A percentile compares a stretch with the other conserved stretches of the same genome.
These are phyloP conservation scores for Apium graveolens DNA, from an alignment of 129 eudicot genomes.

Conservation along the genomic window DNA sequence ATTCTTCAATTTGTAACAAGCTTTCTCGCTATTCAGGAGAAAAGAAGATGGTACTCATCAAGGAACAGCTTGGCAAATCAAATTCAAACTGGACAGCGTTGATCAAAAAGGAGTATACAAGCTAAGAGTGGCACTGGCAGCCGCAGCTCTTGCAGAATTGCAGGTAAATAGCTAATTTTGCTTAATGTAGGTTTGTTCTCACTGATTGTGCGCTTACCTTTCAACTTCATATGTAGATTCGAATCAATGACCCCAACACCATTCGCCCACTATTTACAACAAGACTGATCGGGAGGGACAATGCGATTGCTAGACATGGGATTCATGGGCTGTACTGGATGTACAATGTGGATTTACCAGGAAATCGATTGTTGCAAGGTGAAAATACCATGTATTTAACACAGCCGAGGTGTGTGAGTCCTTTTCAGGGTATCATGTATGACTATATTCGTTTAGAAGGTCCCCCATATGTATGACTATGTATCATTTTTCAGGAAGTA, in stretches of 20 bases:
- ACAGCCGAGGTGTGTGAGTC: conserved; percentile 16
- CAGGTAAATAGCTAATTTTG: conserved; percentile 31
- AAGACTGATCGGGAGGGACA: conserved; percentile 65
- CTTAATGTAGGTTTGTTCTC: background rate
- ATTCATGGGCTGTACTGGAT: conserved; percentile 61
- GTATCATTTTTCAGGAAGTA: background rate
- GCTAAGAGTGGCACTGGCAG: conserved; percentile 57
- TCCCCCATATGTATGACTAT: no score
- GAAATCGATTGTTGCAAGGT: conserved; percentile 13
- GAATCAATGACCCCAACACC: conserved; percentile 32
- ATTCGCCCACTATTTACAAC: conserved; percentile 39
- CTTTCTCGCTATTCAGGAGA: conserved; percentile 26
- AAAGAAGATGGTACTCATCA: conserved; percentile 28
- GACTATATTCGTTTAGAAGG: conserved; percentile 18
- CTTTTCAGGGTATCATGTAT: conserved; percentile 19
- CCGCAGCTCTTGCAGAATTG: conserved; percentile 39
- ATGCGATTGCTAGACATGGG: conserved; percentile 63
- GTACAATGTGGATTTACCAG: conserved; percentile 33
- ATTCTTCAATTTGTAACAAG: conserved; percentile 1
- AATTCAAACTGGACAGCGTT: conserved; percentile 40
- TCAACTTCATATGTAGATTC: conserved; percentile 29
- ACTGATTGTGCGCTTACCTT: background rate
- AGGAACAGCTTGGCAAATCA: conserved; percentile 67
- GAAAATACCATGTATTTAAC: conserved; percentile 14
- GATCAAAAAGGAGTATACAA: conserved; percentile 31